phyloP scores from a whole-genome alignment of 164 flowering plant species.

The Saururus chinensis region DNA sequence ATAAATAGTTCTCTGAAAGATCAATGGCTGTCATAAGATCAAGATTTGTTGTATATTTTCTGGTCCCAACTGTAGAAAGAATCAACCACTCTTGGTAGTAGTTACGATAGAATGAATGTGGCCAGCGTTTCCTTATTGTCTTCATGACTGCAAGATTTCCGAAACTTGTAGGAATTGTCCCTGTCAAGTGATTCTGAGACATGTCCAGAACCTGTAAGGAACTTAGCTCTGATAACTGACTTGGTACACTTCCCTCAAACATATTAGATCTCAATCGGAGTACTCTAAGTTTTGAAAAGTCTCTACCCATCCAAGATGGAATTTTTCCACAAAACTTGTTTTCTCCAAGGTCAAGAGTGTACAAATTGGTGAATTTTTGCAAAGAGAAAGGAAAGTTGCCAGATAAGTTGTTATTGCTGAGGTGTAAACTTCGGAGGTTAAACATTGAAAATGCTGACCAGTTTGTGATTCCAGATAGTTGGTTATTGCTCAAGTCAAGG shows the following conservation, averaged over 20 bases:
- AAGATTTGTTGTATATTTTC: constrained; percentile 20
- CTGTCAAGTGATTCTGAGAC: constrained; percentile 11
- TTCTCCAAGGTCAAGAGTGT: constrained; percentile 2
- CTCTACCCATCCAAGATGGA: constrained; percentile 3
- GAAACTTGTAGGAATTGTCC: constrained; percentile 26
- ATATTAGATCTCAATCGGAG: constrained; percentile 2
- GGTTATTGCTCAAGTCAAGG: constrained; percentile 1
- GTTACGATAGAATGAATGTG: constrained; percentile 14
- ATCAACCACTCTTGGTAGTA: constrained; percentile 24
- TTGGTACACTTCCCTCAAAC: not conserved
- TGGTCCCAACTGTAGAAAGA: constrained; percentile 14
- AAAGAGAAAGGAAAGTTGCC: constrained; percentile 1
- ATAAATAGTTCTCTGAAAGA: constrained; percentile 22
- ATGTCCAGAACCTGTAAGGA: constrained; percentile 1
- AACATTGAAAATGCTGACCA: not conserved
- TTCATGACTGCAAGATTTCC: constrained; percentile 21
- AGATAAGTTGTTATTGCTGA: not conserved
- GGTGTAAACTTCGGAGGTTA: not conserved
- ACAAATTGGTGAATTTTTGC: not conserved
- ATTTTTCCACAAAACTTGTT: not conserved
- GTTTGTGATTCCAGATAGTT: not conserved
- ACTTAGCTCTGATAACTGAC: not conserved
- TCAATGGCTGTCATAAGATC: constrained; percentile 29
- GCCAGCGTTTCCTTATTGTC: constrained; percentile 1
- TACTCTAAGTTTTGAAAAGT: not conserved